Percentiles rank a stretch among this genome's conserved stretches.
Conservation (phyloP, 2,329 filamentous ascomycete genomes). For the Metarhizium guizhouense region DNA sequence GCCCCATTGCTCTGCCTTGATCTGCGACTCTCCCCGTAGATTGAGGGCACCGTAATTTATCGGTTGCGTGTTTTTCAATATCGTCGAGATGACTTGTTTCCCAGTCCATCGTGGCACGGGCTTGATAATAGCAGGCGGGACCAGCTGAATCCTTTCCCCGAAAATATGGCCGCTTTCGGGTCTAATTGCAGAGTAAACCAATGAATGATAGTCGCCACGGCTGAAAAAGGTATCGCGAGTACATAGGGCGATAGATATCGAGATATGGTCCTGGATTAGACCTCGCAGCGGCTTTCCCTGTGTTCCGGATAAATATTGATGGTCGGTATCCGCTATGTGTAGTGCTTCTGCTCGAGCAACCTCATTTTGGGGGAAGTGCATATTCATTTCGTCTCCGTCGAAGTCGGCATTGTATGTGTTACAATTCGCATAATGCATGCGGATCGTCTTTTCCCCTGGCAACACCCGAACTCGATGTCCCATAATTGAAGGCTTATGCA, state of each 20-base stretch:
- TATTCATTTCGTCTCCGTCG: slow-evolving; percentile 99
- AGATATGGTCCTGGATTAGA: slow-evolving; percentile 97
- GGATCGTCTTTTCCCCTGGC: slow-evolving; percentile 90
- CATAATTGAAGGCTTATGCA: slow-evolving; percentile 99
- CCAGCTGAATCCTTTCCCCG: slow-evolving; percentile 69
- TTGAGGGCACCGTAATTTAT: slow-evolving; percentile 66
- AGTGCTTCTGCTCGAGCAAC: slow-evolving; percentile 86
- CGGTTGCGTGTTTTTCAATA: slow-evolving; percentile 86
- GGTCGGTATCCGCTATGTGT: slow-evolving; percentile 90
- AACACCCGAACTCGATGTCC: slow-evolving; percentile 87
- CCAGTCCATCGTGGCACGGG: slow-evolving; percentile 83
- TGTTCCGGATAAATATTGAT: slow-evolving; percentile 91
- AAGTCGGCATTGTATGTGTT: slow-evolving; percentile 99
- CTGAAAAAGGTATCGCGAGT: slow-evolving; percentile 88
- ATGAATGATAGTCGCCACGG: slow-evolving; percentile 78
- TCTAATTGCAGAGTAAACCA: slow-evolving; percentile 83
- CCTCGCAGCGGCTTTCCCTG: slow-evolving; percentile 89
- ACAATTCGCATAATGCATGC: slow-evolving; percentile 99
- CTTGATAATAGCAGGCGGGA: slow-evolving; percentile 74
- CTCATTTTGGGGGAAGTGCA: slow-evolving; percentile 98
- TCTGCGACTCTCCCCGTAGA: slow-evolving; percentile 70
- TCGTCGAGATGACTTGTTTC: slow-evolving; percentile 89
- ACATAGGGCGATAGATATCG: slow-evolving; percentile 84
- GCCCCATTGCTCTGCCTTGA: slow-evolving; percentile 74
- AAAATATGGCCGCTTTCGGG: slow-evolving; percentile 87